Evolutionary conservation across 495 filamentous ascomycete species (phyloP).

Genomic region (Aspergillus mulundensis): DNA sequence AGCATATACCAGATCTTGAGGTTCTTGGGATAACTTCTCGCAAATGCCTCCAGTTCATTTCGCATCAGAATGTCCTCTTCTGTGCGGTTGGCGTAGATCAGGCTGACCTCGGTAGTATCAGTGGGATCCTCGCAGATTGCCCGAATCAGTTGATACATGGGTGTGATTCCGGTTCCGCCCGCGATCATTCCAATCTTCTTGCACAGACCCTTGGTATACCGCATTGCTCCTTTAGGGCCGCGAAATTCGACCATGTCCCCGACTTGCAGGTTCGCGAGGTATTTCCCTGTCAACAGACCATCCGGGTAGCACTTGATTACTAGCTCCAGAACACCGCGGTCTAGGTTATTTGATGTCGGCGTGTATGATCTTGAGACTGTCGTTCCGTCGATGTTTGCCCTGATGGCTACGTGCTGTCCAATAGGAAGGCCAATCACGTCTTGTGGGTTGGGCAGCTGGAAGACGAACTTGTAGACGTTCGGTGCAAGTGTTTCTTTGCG

Average conservation of each 20-base stretch:
- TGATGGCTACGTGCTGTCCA: conserved; percentile 52
- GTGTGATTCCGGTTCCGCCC: conserved; percentile 54
- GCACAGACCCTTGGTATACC: conserved; percentile 22
- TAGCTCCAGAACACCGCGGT: conserved; percentile 43
- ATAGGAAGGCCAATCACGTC: conserved; percentile 48
- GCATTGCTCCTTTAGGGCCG: conserved; percentile 48
- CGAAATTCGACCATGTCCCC: conserved; percentile 27
- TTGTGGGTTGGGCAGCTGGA: conserved; percentile 37
- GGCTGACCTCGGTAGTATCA: conserved; percentile 43
- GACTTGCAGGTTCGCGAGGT: conserved; percentile 37
- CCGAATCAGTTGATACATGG: conserved; percentile 52
- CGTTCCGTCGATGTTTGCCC: conserved; percentile 38
- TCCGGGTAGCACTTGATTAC: conserved; percentile 48
- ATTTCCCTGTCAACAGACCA: conserved; percentile 44
- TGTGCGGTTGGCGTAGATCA: conserved; percentile 43
- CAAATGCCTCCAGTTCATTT: conserved; percentile 46
- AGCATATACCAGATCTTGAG: conserved; percentile 44
- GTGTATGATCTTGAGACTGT: conserved; percentile 47
- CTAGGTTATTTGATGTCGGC: conserved; percentile 49
- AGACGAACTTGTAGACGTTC: conserved; percentile 46
- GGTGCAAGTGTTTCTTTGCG: conserved; percentile 39
- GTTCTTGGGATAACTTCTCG: conserved; percentile 28
- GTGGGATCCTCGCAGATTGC: conserved; percentile 45
- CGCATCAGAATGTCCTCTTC: conserved; percentile 39
- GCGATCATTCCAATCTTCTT: conserved; percentile 45